These are phyloP conservation scores for Jacaranda copaia DNA, from an alignment of 257 asterid genomes.

Conservation along the genomic window DNA sequence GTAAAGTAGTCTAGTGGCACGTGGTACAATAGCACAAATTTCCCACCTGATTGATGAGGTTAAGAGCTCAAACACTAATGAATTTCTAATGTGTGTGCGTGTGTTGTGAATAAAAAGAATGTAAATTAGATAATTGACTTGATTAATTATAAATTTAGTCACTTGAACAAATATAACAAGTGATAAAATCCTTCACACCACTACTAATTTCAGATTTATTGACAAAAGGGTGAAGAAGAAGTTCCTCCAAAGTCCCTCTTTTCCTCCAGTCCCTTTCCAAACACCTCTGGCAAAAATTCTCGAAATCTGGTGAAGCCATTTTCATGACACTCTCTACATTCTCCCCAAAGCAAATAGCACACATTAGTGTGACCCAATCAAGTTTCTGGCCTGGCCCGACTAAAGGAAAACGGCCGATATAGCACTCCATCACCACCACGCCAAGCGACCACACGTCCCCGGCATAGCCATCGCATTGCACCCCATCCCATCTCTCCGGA, in stretches of 20 bases:
- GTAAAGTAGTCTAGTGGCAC: no score
- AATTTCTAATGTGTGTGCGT: no score
- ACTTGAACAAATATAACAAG: slow-evolving; percentile 11
- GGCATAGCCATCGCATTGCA: slow-evolving; percentile 39
- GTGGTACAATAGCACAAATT: no score
- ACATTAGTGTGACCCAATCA: slow-evolving; percentile 56
- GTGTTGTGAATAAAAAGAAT: no score
- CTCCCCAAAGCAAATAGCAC: slow-evolving; percentile 46
- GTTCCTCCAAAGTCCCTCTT: slow-evolving; percentile 59
- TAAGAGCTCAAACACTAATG: no score
- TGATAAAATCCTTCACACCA: slow-evolving; percentile 22
- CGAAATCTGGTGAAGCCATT: slow-evolving; percentile 49
- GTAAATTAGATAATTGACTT: background rate
- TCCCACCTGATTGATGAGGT: no score
- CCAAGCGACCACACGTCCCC: slow-evolving; percentile 70
- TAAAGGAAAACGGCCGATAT: slow-evolving; percentile 52
- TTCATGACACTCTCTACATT: slow-evolving; percentile 36
- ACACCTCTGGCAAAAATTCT: slow-evolving; percentile 51
- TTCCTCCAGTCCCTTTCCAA: slow-evolving; percentile 59
- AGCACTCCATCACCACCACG: slow-evolving; percentile 58
- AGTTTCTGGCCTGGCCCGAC: slow-evolving; percentile 43
- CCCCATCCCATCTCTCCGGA: slow-evolving; percentile 53
- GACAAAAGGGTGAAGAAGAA: slow-evolving; percentile 57
- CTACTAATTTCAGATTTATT: slow-evolving; percentile 25
- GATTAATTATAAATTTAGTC: background rate